Evolutionary conservation across 2,329 filamentous ascomycete genomes (phyloP), one percentile per base, ranked within the genome.

Genomic region (Helicocarpus griseus): DNA sequence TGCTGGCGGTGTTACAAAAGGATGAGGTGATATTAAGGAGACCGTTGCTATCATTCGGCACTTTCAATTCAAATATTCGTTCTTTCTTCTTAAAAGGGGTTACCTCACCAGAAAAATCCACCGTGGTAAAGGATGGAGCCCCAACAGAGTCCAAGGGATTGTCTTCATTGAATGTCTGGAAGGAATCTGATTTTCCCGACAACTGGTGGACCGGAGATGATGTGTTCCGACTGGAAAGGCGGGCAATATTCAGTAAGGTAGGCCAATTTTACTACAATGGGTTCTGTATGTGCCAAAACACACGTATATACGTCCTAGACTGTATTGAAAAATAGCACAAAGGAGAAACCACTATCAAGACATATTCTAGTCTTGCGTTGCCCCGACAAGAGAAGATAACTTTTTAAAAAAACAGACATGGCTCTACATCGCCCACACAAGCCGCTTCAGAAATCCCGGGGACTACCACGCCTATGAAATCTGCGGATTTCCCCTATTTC

Each of bases 391-490:
- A 24, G 29, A 29, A 17, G 14, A 11, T 29, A 48, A 8, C 7
- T 7, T 8, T 6, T 4, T 39, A 1, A 13, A 29, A 14, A 41
- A 21, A 19, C 39, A 69, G 66, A 58, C 58, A 19, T 71, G 68
- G 68, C 48, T 71, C 3, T 68, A 63, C 35, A 52, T 70, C 17
- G 61, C 62, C 21, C 68, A 71, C 44, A 53, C 70, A 56, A 67
- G 68, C 28, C 72, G 78, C 45, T 69, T 83, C 35, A 59, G 64
- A 44, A 75, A 78, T 43, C 57, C 70, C 1, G 81, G 80, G 3
- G 77, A 82, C 60, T 84, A 77, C 65, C 69, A 81, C 26, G 73
- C 75, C 19, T 82, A 74, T 54, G 70, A 76, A 11, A 63, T 80
- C 1, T 77, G 78, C 13, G 77, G 74, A n/a, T 81, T 76, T 60